These are phyloP conservation scores for Guyanaporus albipodus DNA, from an alignment of 768 basidiomycete genomes.

Conservation along the genomic window DNA sequence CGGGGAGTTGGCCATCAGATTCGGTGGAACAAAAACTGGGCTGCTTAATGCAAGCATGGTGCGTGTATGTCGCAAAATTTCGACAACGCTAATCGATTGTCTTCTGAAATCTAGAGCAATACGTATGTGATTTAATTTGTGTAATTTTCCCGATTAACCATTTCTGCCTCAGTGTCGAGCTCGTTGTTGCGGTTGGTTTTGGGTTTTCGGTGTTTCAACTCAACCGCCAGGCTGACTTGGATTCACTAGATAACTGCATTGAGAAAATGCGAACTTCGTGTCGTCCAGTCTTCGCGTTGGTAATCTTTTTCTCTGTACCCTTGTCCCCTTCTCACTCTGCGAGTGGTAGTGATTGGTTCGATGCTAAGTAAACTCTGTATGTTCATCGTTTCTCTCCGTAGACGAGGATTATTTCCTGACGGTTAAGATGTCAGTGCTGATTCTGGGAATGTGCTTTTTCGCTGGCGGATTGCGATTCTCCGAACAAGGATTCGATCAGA, in stretches of 20 bases:
- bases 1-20: conserved; percentile 64
- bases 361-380: conserved; percentile 74
- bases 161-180: conserved; percentile 42
- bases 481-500: conserved; percentile 73
- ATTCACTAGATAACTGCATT: conserved; percentile 62
- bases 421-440: conserved; percentile 48
- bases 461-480: conserved; percentile 75
- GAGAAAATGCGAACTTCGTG: conserved; percentile 72
- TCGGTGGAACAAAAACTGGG: conserved; percentile 75
- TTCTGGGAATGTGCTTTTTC: conserved; percentile 90
- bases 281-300: conserved; percentile 79
- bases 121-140: conserved; percentile 39
- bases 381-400: conserved; percentile 19
- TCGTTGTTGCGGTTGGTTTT: conserved; percentile 66
- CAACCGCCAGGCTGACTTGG: background rate
- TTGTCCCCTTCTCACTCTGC: conserved; percentile 5
- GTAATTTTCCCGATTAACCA: background rate
- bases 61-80: conserved; percentile 14
- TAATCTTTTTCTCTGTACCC: conserved; percentile 3
- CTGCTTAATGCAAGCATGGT: conserved; percentile 81
- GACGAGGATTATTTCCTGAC: conserved; percentile 3
- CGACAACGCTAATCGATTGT: conserved; percentile 2
- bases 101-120: conserved; percentile 47
- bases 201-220: background rate
- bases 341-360: conserved; percentile 64